Conservation (phyloP, 73 alveolate genomes). For the Paramecium pentaurelia region DNA sequence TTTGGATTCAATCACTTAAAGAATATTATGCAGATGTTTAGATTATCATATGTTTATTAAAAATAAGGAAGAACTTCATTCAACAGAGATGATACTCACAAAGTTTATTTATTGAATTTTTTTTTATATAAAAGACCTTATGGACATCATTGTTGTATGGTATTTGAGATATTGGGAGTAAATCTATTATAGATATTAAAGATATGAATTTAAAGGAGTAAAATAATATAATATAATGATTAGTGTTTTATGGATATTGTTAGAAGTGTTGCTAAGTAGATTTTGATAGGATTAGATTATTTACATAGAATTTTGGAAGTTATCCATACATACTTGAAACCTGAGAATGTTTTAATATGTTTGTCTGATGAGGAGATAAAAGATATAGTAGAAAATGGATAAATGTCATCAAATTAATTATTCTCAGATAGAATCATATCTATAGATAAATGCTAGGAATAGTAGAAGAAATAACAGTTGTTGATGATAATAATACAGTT, state of each 20-base stretch:
- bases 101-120: conserved; percentile 58
- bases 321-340: conserved; percentile 96
- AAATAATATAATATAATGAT: not conserved
- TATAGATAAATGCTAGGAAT: conserved; percentile 48
- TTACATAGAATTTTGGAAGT: conserved; percentile 93
- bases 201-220: conserved; percentile 76
- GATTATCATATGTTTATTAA: not conserved
- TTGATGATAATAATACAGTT: not conserved
- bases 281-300: conserved; percentile 96
- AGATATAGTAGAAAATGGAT: conserved; percentile 70
- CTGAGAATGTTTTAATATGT: conserved; percentile 91
- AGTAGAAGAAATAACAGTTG: not conserved
- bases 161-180: conserved; percentile 98
- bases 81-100: conserved; percentile 58
- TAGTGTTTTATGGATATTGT: conserved; percentile 57
- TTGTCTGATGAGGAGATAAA: conserved; percentile 77
- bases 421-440: conserved; percentile 40
- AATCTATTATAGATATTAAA: conserved; percentile 93
- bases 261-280: conserved; percentile 87
- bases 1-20: conserved; percentile 43
- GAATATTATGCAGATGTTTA: conserved; percentile 45
- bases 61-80: conserved; percentile 36
- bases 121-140: conserved; percentile 69
- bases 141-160: conserved; percentile 88
- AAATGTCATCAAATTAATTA: conserved; percentile 41